These are phyloP conservation scores for Pleurotus platypus DNA, from an alignment of 768 basidiomycete genomes.

Conservation along the genomic window DNA sequence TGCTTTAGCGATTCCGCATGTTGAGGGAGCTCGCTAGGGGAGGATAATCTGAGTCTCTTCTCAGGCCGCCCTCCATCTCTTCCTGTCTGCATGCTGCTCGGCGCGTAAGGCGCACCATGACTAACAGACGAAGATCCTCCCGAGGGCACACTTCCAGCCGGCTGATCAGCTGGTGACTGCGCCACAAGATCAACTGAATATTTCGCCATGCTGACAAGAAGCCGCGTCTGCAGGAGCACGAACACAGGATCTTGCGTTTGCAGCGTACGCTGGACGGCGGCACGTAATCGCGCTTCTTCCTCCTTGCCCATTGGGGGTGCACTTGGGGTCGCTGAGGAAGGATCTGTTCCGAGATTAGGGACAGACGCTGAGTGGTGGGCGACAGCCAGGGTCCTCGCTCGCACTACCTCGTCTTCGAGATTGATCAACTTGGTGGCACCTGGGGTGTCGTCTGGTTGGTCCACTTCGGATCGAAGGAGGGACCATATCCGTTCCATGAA, in stretches of 20 bases:
- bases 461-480: slow-evolving; percentile 57
- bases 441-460: slow-evolving; percentile 25
- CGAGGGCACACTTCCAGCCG: slow-evolving; percentile 11
- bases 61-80: slow-evolving; percentile 10
- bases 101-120: slow-evolving; percentile 10
- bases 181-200: slow-evolving; percentile 12
- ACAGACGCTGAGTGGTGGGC: slow-evolving; percentile 3
- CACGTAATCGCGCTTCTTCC: slow-evolving; percentile 52
- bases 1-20: not conserved
- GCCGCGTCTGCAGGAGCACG: slow-evolving; percentile 53
- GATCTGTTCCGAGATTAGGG: not conserved
- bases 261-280: slow-evolving; percentile 61
- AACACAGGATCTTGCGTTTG: slow-evolving; percentile 65
- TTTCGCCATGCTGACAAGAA: slow-evolving; percentile 38
- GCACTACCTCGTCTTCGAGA: slow-evolving; percentile 72
- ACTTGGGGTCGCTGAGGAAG: not conserved
- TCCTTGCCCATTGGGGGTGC: slow-evolving; percentile 22
- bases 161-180: slow-evolving; percentile 10
- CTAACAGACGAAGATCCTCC: not conserved
- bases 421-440: slow-evolving; percentile 54
- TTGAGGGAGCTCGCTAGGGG: slow-evolving; percentile 9
- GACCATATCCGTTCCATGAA: slow-evolving; percentile 66
- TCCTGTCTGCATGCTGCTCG: slow-evolving; percentile 28
- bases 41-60: not conserved
- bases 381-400: slow-evolving; percentile 34